Evolutionary conservation across 306 rosid genomes (phyloP).

Genomic region (Dryas alaskensis): DNA sequence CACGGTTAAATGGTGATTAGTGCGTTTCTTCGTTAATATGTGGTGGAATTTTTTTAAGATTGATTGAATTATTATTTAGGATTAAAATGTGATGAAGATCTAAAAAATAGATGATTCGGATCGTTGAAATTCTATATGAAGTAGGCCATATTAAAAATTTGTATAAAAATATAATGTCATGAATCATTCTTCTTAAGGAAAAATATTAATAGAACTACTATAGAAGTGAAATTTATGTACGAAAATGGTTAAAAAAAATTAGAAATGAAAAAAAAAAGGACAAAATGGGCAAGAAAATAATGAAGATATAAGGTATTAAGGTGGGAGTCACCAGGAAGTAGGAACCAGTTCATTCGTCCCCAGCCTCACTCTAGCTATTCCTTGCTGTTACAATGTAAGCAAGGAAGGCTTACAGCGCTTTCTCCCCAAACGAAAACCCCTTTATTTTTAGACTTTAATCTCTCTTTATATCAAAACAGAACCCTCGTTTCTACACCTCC

Average conservation of each 20-base stretch:
- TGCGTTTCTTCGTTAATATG: too few relatives aligned
- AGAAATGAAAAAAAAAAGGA: not conserved
- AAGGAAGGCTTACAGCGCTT: slow-evolving; percentile 10
- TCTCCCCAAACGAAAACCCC: not conserved
- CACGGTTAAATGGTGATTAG: too few relatives aligned
- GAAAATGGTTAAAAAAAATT: not conserved
- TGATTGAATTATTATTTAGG: too few relatives aligned
- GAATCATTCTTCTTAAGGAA: too few relatives aligned
- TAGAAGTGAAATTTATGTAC: not conserved
- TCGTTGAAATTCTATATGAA: too few relatives aligned
- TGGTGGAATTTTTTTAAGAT: too few relatives aligned
- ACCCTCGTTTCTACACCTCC: slow-evolving; percentile 8
- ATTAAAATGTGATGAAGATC: too few relatives aligned
- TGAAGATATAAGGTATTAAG: too few relatives aligned
- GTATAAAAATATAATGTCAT: too few relatives aligned
- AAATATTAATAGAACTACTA: not conserved
- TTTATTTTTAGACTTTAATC: not conserved
- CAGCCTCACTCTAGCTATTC: not conserved
- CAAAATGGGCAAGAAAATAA: not conserved
- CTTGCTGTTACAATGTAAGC: slow-evolving; percentile 13
- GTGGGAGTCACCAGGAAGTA: too few relatives aligned
- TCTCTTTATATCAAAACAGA: slow-evolving; percentile 3
- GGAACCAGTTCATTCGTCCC: not conserved
- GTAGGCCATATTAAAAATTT: too few relatives aligned
- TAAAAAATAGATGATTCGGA: too few relatives aligned